These are phyloP conservation scores for Trebouxia sp. DNA, from an alignment of 139 green algal species.

Conservation along the genomic window DNA sequence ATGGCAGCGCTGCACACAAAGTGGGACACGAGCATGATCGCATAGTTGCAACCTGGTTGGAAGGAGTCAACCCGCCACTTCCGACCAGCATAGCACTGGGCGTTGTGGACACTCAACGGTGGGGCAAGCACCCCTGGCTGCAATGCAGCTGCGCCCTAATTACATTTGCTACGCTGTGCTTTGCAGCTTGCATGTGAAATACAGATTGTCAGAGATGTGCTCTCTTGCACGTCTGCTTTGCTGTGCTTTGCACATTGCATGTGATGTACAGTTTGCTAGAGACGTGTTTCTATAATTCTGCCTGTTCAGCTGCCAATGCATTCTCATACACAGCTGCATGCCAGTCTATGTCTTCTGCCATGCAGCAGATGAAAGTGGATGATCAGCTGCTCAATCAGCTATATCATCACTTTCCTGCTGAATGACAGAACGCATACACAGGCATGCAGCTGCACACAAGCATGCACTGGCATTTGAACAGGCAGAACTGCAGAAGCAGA, in stretches of 20 bases:
- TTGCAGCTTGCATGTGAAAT: neutral
- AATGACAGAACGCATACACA: neutral
- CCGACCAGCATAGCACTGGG: neutral
- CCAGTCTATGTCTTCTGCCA: neutral
- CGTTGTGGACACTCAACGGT: slow-evolving; percentile 22
- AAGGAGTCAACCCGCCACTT: neutral
- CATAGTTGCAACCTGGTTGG: neutral
- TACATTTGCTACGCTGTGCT: neutral
- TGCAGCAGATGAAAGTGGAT: neutral
- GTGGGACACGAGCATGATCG: neutral
- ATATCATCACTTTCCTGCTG: neutral
- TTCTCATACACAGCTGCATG: no score
- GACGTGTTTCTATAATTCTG: neutral
- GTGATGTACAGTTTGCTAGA: no score
- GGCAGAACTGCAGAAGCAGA: no score
- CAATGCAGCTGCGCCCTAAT: neutral
- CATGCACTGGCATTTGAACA: neutral
- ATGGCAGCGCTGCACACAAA: neutral
- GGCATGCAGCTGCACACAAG: no score
- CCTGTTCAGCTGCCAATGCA: neutral
- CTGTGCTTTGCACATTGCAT: neutral
- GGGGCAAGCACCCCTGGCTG: no score
- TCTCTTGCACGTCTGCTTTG: neutral
- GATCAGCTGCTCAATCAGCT: no score
- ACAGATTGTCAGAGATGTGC: neutral